Evolutionary conservation across 75 land plant genomes (phyloP).

Genomic region (Pseudotsuga menziesii): DNA sequence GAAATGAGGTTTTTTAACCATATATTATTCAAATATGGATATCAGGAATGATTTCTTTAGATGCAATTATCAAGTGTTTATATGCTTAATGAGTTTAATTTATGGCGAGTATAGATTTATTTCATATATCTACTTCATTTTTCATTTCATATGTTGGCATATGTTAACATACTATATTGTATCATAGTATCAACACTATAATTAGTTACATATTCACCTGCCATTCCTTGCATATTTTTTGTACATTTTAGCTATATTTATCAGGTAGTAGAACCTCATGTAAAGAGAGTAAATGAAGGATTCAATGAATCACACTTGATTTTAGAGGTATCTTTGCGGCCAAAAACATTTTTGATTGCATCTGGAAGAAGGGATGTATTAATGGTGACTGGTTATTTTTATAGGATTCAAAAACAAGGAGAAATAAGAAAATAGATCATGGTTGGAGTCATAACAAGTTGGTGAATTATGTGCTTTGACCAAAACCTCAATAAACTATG

Average conservation of each 20-base stretch:
- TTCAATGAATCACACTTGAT: slow-evolving; percentile 74
- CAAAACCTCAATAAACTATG: slow-evolving; percentile 94
- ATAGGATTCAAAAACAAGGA: slow-evolving; percentile 44
- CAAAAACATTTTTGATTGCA: slow-evolving; percentile 69
- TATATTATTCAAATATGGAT: no score
- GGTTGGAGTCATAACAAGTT: slow-evolving; percentile 96
- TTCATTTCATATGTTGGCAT: not conserved
- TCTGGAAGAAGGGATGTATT: slow-evolving; percentile 91
- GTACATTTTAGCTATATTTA: not conserved
- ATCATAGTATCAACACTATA: not conserved
- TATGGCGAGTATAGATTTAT: not conserved
- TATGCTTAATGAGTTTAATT: not conserved
- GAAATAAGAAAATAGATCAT: slow-evolving; percentile 73
- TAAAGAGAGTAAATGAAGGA: slow-evolving; percentile 60
- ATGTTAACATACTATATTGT: not conserved
- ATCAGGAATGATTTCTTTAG: no score
- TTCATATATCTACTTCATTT: not conserved
- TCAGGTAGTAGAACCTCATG: slow-evolving; percentile 66
- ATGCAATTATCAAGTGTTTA: no score
- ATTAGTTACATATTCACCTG: not conserved
- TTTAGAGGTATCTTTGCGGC: slow-evolving; percentile 74
- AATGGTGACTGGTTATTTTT: slow-evolving; percentile 75
- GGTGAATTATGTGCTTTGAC: slow-evolving; percentile 95
- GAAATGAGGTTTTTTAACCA: no score
- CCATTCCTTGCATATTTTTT: not conserved